A percentile compares a stretch with the other conserved stretches of the same genome.
phyloP scores from a whole-genome alignment of 2,329 filamentous ascomycete species.

The Diaporthe caulivora region DNA sequence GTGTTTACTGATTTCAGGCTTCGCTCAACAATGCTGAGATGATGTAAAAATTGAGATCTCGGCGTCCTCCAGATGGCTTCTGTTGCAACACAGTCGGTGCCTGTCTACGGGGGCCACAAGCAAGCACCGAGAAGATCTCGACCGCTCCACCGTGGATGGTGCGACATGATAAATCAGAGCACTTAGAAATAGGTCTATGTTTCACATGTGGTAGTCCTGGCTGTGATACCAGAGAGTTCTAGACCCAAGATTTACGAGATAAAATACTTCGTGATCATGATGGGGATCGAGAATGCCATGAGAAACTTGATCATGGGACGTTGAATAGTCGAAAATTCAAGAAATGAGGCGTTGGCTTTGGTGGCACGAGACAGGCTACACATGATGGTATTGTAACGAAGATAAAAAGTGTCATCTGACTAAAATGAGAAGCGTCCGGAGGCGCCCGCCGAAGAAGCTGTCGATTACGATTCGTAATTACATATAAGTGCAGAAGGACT shows the following conservation, averaged over 20 bases:
- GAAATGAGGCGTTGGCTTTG: neutral
- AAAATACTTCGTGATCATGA: neutral
- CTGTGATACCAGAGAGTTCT: neutral
- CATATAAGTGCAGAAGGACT: neutral
- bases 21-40: neutral
- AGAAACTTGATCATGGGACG: neutral
- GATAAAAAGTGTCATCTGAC: neutral
- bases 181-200: neutral
- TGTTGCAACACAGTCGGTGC: neutral
- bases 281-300: neutral
- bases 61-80: neutral
- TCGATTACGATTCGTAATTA: fast-evolving
- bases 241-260: neutral
- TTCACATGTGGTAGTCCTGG: neutral
- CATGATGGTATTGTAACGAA: neutral
- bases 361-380: neutral
- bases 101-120: neutral
- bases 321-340: neutral
- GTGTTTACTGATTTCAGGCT: neutral
- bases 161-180: neutral
- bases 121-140: neutral
- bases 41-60: neutral
- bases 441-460: neutral
- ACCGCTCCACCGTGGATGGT: neutral
- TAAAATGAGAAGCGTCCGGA: neutral